Base-by-base conservation (phyloP, 2,329 filamentous ascomycete species). In the Teratosphaeria pseudoeucalypti region DNA sequence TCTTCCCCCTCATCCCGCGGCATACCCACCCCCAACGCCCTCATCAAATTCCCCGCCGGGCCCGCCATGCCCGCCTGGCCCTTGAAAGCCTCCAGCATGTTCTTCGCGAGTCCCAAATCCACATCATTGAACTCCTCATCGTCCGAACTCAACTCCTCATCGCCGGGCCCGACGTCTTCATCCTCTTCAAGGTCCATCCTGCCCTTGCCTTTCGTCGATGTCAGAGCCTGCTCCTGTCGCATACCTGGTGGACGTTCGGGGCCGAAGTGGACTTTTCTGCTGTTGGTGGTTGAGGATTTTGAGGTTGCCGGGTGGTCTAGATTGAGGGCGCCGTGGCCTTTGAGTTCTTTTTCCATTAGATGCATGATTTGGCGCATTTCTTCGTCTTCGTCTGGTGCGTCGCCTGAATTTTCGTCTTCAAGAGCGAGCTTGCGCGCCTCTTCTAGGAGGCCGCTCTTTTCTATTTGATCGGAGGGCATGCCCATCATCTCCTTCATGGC, bases 401-500 rank as follows among this genome's bases (percentile, higher is more conserved):
- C 76, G n/a, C 62, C 66, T 53, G 78, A 75, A 52, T 77, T 74
- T 57, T 76, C 74, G n/a, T 76, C 74, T 57, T 67, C 72, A 53
- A 64, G 71, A 57, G 61, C 77, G 14, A 74, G 63, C 55, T 65
- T 70, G 11, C 71, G 63, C 9, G 72, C 72, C 64, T 73, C 72
- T 16, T 68, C 68, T 9, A 72, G 59, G 2, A 74, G 59, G 5
- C 72, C 72, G 12, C 61, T 68, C 52, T 64, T 67, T 58, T 73
- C 67, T 43, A 71, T 64, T 14, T 72, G 65, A 23, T 74, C 72
- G 3, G 77, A 73, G 7, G 82, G 79, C 72, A 85, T 78, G 0
- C 89, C 89, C 86, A 94, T 92, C 86, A 95, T 92, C 70, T 95
- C 89, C 61, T 85, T 84, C 90, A 99, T 96, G 81, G 96, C 90